Evolutionary conservation across 208 protist genomes (phyloP).

Genomic region (Wallacemonas sp.): DNA sequence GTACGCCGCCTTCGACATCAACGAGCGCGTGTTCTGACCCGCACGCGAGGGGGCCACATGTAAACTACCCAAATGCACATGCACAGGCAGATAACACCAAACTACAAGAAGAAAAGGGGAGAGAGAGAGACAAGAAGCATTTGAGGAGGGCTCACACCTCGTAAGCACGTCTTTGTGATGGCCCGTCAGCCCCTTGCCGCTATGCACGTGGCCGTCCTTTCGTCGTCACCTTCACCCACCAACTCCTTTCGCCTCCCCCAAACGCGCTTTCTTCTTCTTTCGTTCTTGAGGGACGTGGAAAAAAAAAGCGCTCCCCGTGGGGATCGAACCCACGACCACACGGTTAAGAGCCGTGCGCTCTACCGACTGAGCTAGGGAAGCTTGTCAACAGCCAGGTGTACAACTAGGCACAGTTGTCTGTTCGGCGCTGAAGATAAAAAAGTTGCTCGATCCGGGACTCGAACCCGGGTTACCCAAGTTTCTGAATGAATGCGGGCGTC

Average conservation of each 20-base stretch:
- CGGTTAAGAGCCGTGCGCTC: slow-evolving; percentile 97
- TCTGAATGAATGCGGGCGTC: neutral
- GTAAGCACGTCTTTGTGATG: too few relatives aligned
- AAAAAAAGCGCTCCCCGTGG: slow-evolving; percentile 71
- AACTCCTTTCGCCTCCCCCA: neutral
- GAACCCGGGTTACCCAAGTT: slow-evolving; percentile 3
- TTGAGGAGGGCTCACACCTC: too few relatives aligned
- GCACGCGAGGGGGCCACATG: neutral
- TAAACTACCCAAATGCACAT: slow-evolving; percentile 1
- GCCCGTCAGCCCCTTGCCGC: too few relatives aligned
- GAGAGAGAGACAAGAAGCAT: too few relatives aligned
- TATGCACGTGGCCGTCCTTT: neutral
- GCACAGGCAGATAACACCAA: too few relatives aligned
- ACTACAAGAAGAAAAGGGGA: too few relatives aligned
- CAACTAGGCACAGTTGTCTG: neutral
- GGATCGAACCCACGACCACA: slow-evolving; percentile 98
- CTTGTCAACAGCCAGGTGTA: slow-evolving; percentile 6
- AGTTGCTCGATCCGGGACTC: slow-evolving; percentile 2
- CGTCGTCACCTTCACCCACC: neutral
- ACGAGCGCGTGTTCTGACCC: slow-evolving; percentile 15
- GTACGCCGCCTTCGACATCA: slow-evolving; percentile 13
- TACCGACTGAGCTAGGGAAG: slow-evolving; percentile 96
- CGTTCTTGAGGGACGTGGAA: neutral
- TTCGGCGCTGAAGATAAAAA: neutral
- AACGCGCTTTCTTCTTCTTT: slow-evolving; percentile 4